Evolutionary conservation across 306 rosid genomes (phyloP).

Genomic region (Vigna nakashimae): DNA sequence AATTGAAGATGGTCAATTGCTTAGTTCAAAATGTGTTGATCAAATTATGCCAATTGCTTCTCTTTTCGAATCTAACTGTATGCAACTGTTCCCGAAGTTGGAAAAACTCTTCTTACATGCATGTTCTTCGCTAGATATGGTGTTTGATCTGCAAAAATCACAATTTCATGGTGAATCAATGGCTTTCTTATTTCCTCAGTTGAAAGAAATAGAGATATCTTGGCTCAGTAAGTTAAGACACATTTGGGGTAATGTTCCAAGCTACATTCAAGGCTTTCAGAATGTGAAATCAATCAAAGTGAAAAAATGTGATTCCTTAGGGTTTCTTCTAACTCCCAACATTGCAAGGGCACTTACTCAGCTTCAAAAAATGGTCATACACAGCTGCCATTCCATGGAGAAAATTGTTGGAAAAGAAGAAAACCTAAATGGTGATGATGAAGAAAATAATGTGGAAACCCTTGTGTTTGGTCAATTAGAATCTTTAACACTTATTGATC

Average conservation of each 20-base stretch:
- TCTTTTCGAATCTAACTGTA: slow-evolving; percentile 22
- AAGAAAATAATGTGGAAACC: slow-evolving; percentile 2
- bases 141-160: slow-evolving; percentile 29
- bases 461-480: slow-evolving; percentile 31
- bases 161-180: not conserved
- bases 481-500: slow-evolving; percentile 34
- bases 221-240: slow-evolving; percentile 21
- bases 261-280: slow-evolving; percentile 36
- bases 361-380: slow-evolving; percentile 33
- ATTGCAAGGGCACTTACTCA: slow-evolving; percentile 31
- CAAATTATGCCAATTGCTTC: not conserved
- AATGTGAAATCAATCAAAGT: slow-evolving; percentile 41
- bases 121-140: slow-evolving; percentile 23
- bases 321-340: slow-evolving; percentile 9
- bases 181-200: slow-evolving; percentile 10
- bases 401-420: slow-evolving; percentile 13
- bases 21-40: not conserved
- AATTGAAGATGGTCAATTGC: not conserved
- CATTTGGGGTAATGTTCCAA: slow-evolving; percentile 44
- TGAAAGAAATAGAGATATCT: slow-evolving; percentile 39
- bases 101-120: slow-evolving; percentile 23
- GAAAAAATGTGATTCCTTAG: slow-evolving; percentile 34
- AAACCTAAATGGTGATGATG: not conserved
- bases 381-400: slow-evolving; percentile 25
- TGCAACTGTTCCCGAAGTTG: slow-evolving; percentile 30